phyloP scores from a whole-genome alignment of 139 green algal genomes.

The Penium margaritaceum region DNA sequence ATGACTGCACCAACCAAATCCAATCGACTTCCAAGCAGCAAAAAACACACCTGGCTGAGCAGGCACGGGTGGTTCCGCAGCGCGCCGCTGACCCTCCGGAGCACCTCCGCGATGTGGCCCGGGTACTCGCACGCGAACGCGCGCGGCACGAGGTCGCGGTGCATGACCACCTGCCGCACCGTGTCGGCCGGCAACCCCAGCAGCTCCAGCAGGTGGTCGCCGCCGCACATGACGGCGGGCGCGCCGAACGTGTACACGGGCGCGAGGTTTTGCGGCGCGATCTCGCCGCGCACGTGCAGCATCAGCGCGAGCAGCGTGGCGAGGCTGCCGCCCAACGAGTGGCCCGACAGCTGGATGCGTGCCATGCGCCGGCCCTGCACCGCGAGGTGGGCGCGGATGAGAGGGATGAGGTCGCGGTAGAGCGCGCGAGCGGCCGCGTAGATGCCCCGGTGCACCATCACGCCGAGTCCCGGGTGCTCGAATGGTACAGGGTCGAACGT shows the following conservation, averaged over 20 bases:
- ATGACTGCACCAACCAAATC: too few relatives aligned
- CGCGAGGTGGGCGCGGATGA: constrained; percentile 73
- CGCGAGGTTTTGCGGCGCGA: constrained; percentile 42
- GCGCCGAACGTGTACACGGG: constrained; percentile 86
- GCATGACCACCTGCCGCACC: constrained; percentile 72
- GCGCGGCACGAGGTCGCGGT: constrained; percentile 85
- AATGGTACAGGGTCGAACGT: constrained; percentile 91
- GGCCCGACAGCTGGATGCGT: constrained; percentile 50
- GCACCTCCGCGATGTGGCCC: constrained; percentile 64
- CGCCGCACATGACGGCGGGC: constrained; percentile 74
- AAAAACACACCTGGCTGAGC: too few relatives aligned
- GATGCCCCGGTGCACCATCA: constrained; percentile 85
- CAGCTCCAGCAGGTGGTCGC: constrained; percentile 32
- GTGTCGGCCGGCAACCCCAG: constrained; percentile 57
- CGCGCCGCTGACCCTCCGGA: constrained; percentile 52
- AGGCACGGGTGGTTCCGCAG: constrained; percentile 77
- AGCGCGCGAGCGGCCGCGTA: constrained; percentile 78
- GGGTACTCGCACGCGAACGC: constrained; percentile 95
- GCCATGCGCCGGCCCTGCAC: not conserved
- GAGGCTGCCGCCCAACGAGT: constrained; percentile 87
- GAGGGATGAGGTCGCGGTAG: constrained; percentile 80
- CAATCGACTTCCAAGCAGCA: too few relatives aligned
- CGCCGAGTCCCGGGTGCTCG: constrained; percentile 70
- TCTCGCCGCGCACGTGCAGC: constrained; percentile 54
- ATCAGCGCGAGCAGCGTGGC: constrained; percentile 81